Base-by-base conservation (phyloP, 768 basidiomycete species). In the Amanita jacksonii region DNA sequence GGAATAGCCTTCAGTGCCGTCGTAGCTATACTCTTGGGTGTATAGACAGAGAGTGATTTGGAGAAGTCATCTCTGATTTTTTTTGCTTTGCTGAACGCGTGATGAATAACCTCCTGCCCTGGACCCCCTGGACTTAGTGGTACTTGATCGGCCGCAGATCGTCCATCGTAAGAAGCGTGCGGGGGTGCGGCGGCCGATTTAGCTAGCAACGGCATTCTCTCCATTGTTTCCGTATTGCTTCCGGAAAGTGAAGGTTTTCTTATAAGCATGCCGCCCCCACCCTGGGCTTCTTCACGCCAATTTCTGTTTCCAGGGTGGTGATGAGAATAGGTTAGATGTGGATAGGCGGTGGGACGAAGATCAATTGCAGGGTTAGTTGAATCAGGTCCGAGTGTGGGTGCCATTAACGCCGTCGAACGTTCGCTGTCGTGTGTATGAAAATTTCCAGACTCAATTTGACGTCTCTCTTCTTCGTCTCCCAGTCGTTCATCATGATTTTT, bases 1-100 rank as follows among this genome's bases (percentile, higher is more conserved):
- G 93, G 92, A n/a, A 93, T 52, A 0, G 79, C 69, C 38, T 57
- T 62, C 4, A 73, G 48, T 0, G 65, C 68, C 13, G 58, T 60
- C 38, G 44, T 51, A 9, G 49, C 56, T 39, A 54, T 56, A 41
- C 54, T 51, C 45, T 55, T 54, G 30, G 12, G 36, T 13, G 43
- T 15, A 8, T 37, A 19, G 23, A 38, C 9, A 5, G 27, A 31
- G 5, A 38, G 12, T 7, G 35, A 3, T 12, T 37, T 45, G 7
- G 23, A 12, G 8, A 45, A 7, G 18, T 27, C 30, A 13, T 38
- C 43, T 34, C 22, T 45, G 35, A 38, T 19, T 5, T 9, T 45
- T 5, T 15, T 34, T 3, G 24, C 30, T 5, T 31, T 23, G 3
- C 15, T 22, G 23, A 27, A 28, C 7, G 47, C 33, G 15, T 46